Conservation (phyloP, 305 asterid species). For the Fraxinus xanthoxyloides region DNA sequence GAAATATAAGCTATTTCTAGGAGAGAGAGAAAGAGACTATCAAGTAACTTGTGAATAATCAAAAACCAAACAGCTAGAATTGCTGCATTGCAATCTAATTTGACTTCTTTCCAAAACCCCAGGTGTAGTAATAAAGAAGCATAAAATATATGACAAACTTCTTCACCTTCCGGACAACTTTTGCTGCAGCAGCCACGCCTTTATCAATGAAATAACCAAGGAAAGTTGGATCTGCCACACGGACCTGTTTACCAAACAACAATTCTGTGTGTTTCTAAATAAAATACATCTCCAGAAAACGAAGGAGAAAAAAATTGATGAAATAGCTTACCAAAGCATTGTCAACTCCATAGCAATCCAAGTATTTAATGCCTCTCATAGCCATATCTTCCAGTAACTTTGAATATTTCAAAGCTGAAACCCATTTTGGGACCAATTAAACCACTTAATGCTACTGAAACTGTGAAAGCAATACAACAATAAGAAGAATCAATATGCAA, state of each 20-base stretch:
- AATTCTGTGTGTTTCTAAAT: conserved; percentile 11
- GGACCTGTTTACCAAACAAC: conserved; percentile 56
- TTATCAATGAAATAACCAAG: conserved; percentile 89
- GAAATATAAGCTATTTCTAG: background rate
- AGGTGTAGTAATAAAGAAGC: background rate
- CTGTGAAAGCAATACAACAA: conserved; percentile 4
- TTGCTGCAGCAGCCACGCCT: conserved; percentile 87
- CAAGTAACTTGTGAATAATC: background rate
- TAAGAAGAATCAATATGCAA: background rate
- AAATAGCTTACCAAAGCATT: conserved; percentile 73
- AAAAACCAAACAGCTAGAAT: background rate
- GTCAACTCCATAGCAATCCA: conserved; percentile 98
- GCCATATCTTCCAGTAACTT: conserved; percentile 89
- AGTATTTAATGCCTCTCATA: conserved; percentile 72
- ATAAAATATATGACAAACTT: conserved; percentile 1
- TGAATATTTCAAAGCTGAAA: conserved; percentile 78
- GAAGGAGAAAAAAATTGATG: conserved; percentile 8
- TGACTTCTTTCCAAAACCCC: background rate
- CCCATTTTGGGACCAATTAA: conserved; percentile 17
- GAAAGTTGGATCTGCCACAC: conserved; percentile 95
- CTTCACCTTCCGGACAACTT: conserved; percentile 71
- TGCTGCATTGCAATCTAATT: background rate
- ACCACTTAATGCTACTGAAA: background rate
- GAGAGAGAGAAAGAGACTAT: too few species aligned
- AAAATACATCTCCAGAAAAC: conserved; percentile 19